Evolutionary conservation across 805 yeast species (phyloP).

Genomic region (Dipodascopsis tothii): DNA sequence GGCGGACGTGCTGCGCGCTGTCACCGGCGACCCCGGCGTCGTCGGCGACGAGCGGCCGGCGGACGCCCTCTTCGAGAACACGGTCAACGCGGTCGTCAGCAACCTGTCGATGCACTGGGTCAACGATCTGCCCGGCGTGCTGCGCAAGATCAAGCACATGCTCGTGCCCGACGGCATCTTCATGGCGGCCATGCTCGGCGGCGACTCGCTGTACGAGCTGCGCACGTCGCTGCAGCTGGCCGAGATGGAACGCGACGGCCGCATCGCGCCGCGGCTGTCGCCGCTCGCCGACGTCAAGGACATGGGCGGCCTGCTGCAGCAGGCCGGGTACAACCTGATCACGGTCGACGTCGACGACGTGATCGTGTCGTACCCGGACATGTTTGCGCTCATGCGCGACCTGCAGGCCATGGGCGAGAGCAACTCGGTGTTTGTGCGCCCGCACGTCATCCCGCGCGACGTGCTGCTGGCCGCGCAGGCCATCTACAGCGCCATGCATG

Average conservation of each 20-base stretch:
- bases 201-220: slow-evolving; percentile 76
- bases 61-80: slow-evolving; percentile 24
- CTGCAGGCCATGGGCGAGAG: slow-evolving; percentile 79
- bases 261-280: slow-evolving; percentile 71
- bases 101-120: slow-evolving; percentile 78
- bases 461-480: slow-evolving; percentile 68
- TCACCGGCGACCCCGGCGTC: slow-evolving; percentile 36
- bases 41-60: slow-evolving; percentile 1
- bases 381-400: slow-evolving; percentile 59
- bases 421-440: slow-evolving; percentile 47
- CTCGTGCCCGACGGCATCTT: slow-evolving; percentile 76
- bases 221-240: slow-evolving; percentile 76
- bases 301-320: slow-evolving; percentile 61
- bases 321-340: slow-evolving; percentile 70
- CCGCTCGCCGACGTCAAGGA: slow-evolving; percentile 76
- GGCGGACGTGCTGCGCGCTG: slow-evolving; percentile 31
- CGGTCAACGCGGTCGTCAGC: slow-evolving; percentile 65
- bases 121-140: slow-evolving; percentile 66
- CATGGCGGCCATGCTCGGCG: slow-evolving; percentile 73
- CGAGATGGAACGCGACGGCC: slow-evolving; percentile 70
- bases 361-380: slow-evolving; percentile 68
- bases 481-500: slow-evolving; percentile 63
- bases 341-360: slow-evolving; percentile 82
- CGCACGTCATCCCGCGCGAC: slow-evolving; percentile 47
- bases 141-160: slow-evolving; percentile 48